Evolutionary conservation across 1,139 yeast species (phyloP).

Genomic region (Zygoascus meyerae): DNA sequence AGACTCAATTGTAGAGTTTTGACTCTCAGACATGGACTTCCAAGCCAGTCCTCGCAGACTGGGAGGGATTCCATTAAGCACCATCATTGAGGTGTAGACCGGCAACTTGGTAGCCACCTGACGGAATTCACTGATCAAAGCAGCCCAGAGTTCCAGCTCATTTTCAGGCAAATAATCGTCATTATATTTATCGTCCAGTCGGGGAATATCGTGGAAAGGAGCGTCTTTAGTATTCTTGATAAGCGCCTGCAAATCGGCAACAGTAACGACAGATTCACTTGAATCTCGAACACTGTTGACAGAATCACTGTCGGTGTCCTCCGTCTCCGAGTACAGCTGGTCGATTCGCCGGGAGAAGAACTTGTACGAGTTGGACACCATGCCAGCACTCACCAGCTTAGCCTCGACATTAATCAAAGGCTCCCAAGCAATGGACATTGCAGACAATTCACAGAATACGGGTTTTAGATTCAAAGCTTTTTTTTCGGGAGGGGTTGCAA

Average conservation of each 20-base stretch:
- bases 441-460: no score
- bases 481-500: no score
- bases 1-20: constrained; percentile 31
- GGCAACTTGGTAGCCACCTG: constrained; percentile 32
- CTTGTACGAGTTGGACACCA: constrained; percentile 6
- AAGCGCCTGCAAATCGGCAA: constrained; percentile 2
- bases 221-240: constrained; percentile 13
- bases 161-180: constrained; percentile 16
- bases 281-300: background rate
- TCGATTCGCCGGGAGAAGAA: constrained; percentile 12
- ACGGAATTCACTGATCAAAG: constrained; percentile 33
- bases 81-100: constrained; percentile 28
- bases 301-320: constrained; percentile 4
- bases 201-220: constrained; percentile 26
- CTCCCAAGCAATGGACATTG: constrained; percentile 15
- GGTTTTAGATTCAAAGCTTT: no score
- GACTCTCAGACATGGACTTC: constrained; percentile 34
- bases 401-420: constrained; percentile 16
- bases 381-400: constrained; percentile 8
- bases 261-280: background rate
- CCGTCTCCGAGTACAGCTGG: constrained; percentile 10
- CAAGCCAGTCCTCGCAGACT: constrained; percentile 36
- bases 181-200: constrained; percentile 16
- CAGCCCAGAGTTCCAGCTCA: constrained; percentile 35
- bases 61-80: constrained; percentile 37